These are phyloP conservation scores for Daldinia sp. DNA, from an alignment of 2,329 filamentous ascomycete genomes.

Conservation along the genomic window DNA sequence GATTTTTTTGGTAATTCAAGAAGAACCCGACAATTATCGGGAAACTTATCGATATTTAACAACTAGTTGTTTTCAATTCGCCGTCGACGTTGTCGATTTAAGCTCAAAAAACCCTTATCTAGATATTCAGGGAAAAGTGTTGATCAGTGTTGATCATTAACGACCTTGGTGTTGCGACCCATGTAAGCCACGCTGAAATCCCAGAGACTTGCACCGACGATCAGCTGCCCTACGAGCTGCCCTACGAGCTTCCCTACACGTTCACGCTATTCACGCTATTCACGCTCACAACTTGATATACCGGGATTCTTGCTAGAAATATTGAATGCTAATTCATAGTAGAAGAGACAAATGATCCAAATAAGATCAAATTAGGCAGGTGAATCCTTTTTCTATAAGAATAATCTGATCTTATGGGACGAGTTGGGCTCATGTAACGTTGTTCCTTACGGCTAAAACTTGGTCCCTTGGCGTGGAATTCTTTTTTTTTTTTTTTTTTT, in stretches of 20 bases:
- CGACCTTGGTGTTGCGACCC: slow-evolving; percentile 19
- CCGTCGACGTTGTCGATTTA: slow-evolving; percentile 25
- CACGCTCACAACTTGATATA: background rate
- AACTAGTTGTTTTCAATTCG: background rate
- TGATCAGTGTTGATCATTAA: slow-evolving; percentile 31
- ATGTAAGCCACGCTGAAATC: slow-evolving; percentile 25
- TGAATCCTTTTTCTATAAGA: slow-evolving; percentile 6
- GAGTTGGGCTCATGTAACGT: slow-evolving; percentile 27
- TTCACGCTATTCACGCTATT: too few species aligned
- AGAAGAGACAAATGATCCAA: background rate
- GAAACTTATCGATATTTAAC: background rate
- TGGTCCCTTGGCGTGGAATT: background rate
- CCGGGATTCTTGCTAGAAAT: slow-evolving; percentile 1
- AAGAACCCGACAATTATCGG: background rate
- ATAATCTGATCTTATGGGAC: slow-evolving; percentile 2
- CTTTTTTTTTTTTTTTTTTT: too few species aligned
- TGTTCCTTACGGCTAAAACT: slow-evolving; percentile 13
- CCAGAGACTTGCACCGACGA: slow-evolving; percentile 1
- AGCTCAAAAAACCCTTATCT: slow-evolving; percentile 25
- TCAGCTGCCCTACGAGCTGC: slow-evolving; percentile 11
- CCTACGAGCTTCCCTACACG: too few species aligned
- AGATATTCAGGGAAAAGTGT: slow-evolving; percentile 8
- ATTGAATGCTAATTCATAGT: background rate
- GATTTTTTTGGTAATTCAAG: too few species aligned
- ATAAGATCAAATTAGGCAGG: slow-evolving; percentile 24